Evolutionary conservation across 495 filamentous ascomycete genomes (phyloP).

Genomic region (Jackrogersella minutella): DNA sequence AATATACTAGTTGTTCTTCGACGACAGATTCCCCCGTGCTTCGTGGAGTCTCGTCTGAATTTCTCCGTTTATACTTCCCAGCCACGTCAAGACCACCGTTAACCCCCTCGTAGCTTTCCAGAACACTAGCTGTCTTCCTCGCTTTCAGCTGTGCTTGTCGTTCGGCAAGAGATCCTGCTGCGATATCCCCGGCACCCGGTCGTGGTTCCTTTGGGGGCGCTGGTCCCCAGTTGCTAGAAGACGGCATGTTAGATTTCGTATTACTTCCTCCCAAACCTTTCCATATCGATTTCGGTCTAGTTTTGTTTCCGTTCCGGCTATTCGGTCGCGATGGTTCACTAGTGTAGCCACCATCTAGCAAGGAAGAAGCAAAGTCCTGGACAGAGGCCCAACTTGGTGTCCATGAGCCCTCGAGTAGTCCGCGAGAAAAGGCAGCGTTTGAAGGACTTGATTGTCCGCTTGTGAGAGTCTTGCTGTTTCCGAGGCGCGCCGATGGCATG

Average conservation of each 20-base stretch:
- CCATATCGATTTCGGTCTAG: conserved; percentile 43
- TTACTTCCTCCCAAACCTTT: conserved; percentile 41
- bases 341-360: conserved; percentile 47
- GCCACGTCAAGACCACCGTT: conserved; percentile 57
- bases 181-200: conserved; percentile 55
- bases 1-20: conserved; percentile 81
- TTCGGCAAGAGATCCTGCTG: conserved; percentile 55
- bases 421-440: conserved; percentile 45
- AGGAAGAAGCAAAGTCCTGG: conserved; percentile 53
- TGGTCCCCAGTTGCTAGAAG: conserved; percentile 51
- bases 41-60: conserved; percentile 57
- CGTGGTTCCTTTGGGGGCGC: conserved; percentile 46
- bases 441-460: conserved; percentile 42
- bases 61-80: conserved; percentile 61
- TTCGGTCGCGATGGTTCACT: conserved; percentile 45
- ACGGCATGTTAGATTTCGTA: conserved; percentile 23
- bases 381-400: conserved; percentile 57
- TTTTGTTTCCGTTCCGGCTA: conserved; percentile 43
- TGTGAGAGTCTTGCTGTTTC: conserved; percentile 42
- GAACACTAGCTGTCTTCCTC: conserved; percentile 56
- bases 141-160: conserved; percentile 58
- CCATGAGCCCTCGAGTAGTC: conserved; percentile 55
- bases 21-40: conserved; percentile 52
- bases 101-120: conserved; percentile 60
- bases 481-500: conserved; percentile 52